phyloP scores from a whole-genome alignment of 305 asterid genomes.

The Fraxinus latifolia region DNA sequence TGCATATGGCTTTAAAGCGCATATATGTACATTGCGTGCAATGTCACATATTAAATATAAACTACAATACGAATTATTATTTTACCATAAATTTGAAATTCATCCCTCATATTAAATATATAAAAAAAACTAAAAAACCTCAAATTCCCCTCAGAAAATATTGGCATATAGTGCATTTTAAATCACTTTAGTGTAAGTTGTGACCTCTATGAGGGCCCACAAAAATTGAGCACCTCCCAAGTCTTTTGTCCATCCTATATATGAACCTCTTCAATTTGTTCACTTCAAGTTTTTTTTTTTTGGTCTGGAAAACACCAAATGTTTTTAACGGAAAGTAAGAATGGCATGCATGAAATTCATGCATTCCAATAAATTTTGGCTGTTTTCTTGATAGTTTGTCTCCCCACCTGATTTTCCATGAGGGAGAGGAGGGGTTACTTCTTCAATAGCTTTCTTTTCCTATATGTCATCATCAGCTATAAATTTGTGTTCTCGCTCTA shows the following conservation, averaged over 20 bases:
- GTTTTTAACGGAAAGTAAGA: slow-evolving; percentile 51
- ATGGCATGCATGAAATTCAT: slow-evolving; percentile 59
- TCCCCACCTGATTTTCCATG: slow-evolving; percentile 17
- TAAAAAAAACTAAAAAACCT: neutral
- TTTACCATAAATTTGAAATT: neutral
- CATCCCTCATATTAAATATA: neutral
- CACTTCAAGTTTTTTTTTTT: slow-evolving; percentile 33
- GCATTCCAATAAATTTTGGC: slow-evolving; percentile 30
- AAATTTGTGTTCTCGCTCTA: neutral
- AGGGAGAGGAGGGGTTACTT: slow-evolving; percentile 8
- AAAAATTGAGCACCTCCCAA: neutral
- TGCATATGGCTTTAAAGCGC: neutral
- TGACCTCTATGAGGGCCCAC: neutral
- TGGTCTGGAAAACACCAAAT: slow-evolving; percentile 40
- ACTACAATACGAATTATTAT: neutral
- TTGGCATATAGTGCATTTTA: neutral
- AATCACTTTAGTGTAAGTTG: neutral
- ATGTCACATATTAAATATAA: neutral
- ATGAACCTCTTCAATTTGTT: slow-evolving; percentile 35
- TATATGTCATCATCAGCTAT: slow-evolving; percentile 13
- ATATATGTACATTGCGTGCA: neutral
- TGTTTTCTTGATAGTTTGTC: neutral
- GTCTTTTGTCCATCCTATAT: neutral
- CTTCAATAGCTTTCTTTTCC: slow-evolving; percentile 10
- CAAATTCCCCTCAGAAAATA: neutral